Conservation (phyloP, 1,284 basidiomycete species). For the Cutaneotrichosporon sp. region DNA sequence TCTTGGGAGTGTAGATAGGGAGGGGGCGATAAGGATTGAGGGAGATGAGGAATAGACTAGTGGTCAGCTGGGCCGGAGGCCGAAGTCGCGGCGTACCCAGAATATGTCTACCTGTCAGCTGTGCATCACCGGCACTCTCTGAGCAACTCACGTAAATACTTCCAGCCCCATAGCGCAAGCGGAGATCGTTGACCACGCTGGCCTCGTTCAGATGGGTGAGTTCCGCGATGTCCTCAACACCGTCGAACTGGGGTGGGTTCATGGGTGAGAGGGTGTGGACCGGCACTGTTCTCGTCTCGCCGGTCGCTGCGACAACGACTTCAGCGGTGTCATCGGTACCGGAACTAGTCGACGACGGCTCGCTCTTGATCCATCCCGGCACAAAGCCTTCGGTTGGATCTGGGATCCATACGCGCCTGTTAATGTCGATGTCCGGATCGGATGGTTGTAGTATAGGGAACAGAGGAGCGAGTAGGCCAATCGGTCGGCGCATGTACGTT, state of each 20-base stretch:
- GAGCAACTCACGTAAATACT: constrained; percentile 81
- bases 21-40: constrained; percentile 95
- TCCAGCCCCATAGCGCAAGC: constrained; percentile 84
- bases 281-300: constrained; percentile 61
- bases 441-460: constrained; percentile 9
- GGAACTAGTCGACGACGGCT: constrained; percentile 29
- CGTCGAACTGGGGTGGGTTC: constrained; percentile 98
- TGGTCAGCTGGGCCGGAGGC: neutral
- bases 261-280: constrained; percentile 82
- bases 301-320: constrained; percentile 47
- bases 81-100: constrained; percentile 38
- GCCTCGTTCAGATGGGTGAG: constrained; percentile 98
- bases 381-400: constrained; percentile 48
- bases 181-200: constrained; percentile 94
- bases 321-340: constrained; percentile 40
- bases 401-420: constrained; percentile 52
- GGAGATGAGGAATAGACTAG: constrained; percentile 77
- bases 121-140: neutral
- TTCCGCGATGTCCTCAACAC: constrained; percentile 97
- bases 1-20: constrained; percentile 89
- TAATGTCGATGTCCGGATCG: constrained; percentile 11
- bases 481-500: neutral
- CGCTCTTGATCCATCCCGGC: constrained; percentile 52
- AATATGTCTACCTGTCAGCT: constrained; percentile 43
- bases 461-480: constrained; percentile 9